Evolutionary conservation across 306 rosid genomes (phyloP), one percentile per base, ranked within the genome.

Genomic region (Ammopiptanthus mongolicus): DNA sequence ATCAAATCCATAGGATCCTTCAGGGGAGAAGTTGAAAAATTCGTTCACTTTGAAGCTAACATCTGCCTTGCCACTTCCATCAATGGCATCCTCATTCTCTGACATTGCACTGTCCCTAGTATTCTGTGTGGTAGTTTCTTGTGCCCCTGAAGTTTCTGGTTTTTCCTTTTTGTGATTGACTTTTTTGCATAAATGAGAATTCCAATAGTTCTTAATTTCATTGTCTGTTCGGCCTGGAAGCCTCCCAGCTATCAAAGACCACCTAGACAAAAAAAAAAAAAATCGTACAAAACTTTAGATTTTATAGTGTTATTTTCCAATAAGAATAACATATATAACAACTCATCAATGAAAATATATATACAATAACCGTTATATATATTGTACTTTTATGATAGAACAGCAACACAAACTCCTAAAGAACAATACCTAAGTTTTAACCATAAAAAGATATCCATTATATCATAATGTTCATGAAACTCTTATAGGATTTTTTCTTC

Each of bases 141-240:
- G 74, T 12, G 82, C 12, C 0, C 41, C 42, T 33, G 85, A 68
- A 39, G 48, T 3, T 37, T 74, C 75, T 50, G 31, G 4, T 37
- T 75, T 63, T 63, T 69, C 67, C 52, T 70, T 80, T 36, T 67
- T 59, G 0, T 57, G 47, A 71, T 65, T 83, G 0, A 78, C 69
- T 71, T 89, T 89, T 74, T 83, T 89, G 82, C 89, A 78, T 87
- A 89, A 87, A 87, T 87, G 91, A 78, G 93, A 89, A 85, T 89
- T 89, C 93, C 93, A 89, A 1, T 89, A 86, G 19, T 89, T 89
- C 73, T 89, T 89, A 1, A 89, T 89, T 84, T 89, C 91, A 50
- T 87, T 89, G 82, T 89, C 91, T 37, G 93, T 89, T 83, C 91
- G 82, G 3, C 93, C 93, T 0, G 93, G 93, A 68, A 89, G 89